Percentiles rank a stretch among this genome's conserved stretches.
phyloP scores from a whole-genome alignment of 108 stramenopile genomes.

The Fistulifera solaris region DNA sequence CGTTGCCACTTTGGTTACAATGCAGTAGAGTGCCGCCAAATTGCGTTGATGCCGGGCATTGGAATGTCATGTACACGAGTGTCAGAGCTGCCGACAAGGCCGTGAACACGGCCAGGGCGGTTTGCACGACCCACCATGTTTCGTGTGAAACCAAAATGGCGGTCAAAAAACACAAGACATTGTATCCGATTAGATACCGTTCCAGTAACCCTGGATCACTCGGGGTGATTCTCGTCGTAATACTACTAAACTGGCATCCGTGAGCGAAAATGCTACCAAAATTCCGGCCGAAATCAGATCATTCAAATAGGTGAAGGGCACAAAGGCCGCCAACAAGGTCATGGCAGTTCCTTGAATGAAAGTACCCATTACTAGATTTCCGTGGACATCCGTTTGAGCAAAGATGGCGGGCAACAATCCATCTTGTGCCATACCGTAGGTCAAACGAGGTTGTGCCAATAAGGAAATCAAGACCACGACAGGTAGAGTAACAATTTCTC shows the following conservation, averaged over 20 bases:
- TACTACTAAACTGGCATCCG: conserved; percentile 48
- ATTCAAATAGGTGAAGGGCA: conserved; percentile 73
- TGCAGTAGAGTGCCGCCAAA: conserved; percentile 14
- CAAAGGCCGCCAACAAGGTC: conserved; percentile 70
- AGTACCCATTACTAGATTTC: conserved; percentile 62
- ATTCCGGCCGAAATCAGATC: conserved; percentile 80
- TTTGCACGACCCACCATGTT: not conserved
- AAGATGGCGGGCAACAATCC: conserved; percentile 79
- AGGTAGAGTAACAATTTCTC: conserved; percentile 84
- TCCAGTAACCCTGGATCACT: conserved; percentile 15
- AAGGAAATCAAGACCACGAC: conserved; percentile 86
- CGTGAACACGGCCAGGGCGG: not conserved
- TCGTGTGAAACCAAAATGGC: conserved; percentile 24
- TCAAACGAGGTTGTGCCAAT: conserved; percentile 84
- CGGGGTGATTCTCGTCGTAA: conserved; percentile 40
- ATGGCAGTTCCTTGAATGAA: conserved; percentile 62
- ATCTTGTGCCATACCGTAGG: conserved; percentile 78
- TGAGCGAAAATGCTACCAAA: conserved; percentile 58
- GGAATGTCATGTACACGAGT: conserved; percentile 11
- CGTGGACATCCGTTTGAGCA: conserved; percentile 42
- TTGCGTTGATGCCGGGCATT: conserved; percentile 17
- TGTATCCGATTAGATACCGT: conserved; percentile 27
- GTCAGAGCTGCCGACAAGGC: not conserved
- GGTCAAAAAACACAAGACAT: conserved; percentile 27
- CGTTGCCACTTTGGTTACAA: not conserved